Evolutionary conservation across 495 filamentous ascomycete species (phyloP).

Genomic region (Parathielavia appendiculata): DNA sequence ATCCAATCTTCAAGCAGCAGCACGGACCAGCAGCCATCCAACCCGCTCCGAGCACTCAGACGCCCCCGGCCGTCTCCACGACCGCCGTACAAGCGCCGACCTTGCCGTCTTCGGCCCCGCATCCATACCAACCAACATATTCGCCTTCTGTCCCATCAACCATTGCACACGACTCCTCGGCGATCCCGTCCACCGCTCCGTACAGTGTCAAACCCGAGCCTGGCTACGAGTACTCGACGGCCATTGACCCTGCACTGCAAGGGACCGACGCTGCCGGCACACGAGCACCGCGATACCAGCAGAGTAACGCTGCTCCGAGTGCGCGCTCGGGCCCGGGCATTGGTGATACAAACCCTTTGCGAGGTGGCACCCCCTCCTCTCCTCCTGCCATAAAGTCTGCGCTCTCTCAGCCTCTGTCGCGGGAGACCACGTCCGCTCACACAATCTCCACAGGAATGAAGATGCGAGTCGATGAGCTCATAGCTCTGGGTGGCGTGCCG

Average conservation of each 20-base stretch:
- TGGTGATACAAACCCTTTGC: constrained; percentile 21
- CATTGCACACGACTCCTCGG: constrained; percentile 31
- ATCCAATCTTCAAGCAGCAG: constrained; percentile 93
- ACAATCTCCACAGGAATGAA: constrained; percentile 56
- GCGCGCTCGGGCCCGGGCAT: constrained; percentile 25
- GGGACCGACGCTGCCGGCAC: constrained; percentile 34
- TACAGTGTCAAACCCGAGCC: constrained; percentile 54
- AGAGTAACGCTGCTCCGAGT: constrained; percentile 25
- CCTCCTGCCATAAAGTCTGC: constrained; percentile 15
- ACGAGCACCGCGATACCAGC: constrained; percentile 38
- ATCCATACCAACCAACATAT: constrained; percentile 30
- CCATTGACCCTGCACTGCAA: constrained; percentile 74
- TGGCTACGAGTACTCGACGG: constrained; percentile 59
- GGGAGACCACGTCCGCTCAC: constrained; percentile 41
- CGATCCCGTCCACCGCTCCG: constrained; percentile 42
- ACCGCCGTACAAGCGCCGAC: constrained; percentile 31
- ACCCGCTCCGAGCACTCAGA: constrained; percentile 46
- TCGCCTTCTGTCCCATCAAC: constrained; percentile 24
- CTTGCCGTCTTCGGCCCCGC: constrained; percentile 33
- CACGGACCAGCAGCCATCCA: constrained; percentile 74
- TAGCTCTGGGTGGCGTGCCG: constrained; percentile 58
- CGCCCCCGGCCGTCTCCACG: constrained; percentile 26
- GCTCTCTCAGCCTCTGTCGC: constrained; percentile 24
- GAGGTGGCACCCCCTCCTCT: constrained; percentile 31
- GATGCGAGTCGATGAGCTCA: constrained; percentile 70